Percentiles rank a stretch among this genome's conserved stretches.
These are phyloP conservation scores for Hericium alpestre DNA, from an alignment of 768 basidiomycete species.

Conservation along the genomic window DNA sequence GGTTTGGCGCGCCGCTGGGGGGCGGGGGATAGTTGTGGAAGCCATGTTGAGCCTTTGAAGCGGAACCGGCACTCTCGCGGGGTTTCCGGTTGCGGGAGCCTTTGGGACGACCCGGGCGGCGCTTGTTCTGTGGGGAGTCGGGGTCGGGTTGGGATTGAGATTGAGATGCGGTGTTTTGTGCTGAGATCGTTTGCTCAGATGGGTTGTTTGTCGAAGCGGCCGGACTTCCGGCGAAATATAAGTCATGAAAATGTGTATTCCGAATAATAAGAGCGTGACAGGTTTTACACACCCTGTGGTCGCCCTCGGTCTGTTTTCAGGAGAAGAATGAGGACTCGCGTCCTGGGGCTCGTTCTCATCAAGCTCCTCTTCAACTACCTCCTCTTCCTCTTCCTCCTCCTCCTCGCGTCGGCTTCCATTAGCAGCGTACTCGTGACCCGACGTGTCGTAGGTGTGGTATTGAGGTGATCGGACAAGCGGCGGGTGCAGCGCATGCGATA, in stretches of 20 bases:
- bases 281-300: slow-evolving; percentile 20
- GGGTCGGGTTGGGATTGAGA: slow-evolving; percentile 16
- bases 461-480: slow-evolving; percentile 24
- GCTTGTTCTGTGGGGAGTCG: slow-evolving; percentile 40
- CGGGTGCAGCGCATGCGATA: slow-evolving; percentile 68
- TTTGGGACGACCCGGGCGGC: slow-evolving; percentile 68
- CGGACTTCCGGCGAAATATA: slow-evolving; percentile 15
- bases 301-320: slow-evolving; percentile 15
- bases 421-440: slow-evolving; percentile 15
- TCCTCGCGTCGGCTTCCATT: slow-evolving; percentile 34
- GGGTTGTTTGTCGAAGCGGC: slow-evolving; percentile 13
- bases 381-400: slow-evolving; percentile 68
- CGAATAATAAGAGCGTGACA: slow-evolving; percentile 11
- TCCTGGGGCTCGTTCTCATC: slow-evolving; percentile 23
- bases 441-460: slow-evolving; percentile 15
- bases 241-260: slow-evolving; percentile 9
- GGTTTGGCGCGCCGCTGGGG: slow-evolving; percentile 17
- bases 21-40: slow-evolving; percentile 12
- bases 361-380: slow-evolving; percentile 60
- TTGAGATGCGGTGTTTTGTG: slow-evolving; percentile 17
- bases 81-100: slow-evolving; percentile 67
- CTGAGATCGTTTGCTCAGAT: slow-evolving; percentile 10
- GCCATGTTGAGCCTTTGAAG: slow-evolving; percentile 25
- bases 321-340: slow-evolving; percentile 22
- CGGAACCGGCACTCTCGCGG: slow-evolving; percentile 31